Evolutionary conservation across 495 filamentous ascomycete species (phyloP), one percentile per base, ranked within the genome.

Genomic region (Trichoderma asperelloides): DNA sequence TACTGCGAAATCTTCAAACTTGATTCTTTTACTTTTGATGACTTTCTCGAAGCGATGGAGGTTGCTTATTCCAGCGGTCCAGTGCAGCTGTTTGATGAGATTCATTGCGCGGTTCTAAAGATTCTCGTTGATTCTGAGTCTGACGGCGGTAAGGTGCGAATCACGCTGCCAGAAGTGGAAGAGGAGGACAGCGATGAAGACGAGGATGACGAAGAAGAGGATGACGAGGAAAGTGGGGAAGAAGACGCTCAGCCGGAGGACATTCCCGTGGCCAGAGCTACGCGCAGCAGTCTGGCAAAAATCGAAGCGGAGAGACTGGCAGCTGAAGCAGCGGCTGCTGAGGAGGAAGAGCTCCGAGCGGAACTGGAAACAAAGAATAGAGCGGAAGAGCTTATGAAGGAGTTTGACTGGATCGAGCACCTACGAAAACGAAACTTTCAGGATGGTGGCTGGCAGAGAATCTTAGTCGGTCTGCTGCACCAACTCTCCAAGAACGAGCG

Each of bases 21-120:
- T 27, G 95, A 98, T 74, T 97, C 94, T 0, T 98, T 98, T 72
- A 98, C 94, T 0, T 94, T 98, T 71, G 95, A 98, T 73, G 96
- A 98, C 77, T 98, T 91, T 72, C 77, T 96, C 23, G 91, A 97
- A 72, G 90, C 94, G 5, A 86, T 98, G 82, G 83, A 88, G 63
- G 89, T 95, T 66, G 84, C 87, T 0, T 91, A 87, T 0, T 85
- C 89, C 12, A 90, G 92, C 37, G 80, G 87, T 2, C 88, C 92
- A 28, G 97, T 96, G 65, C 88, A 97, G 73, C 81, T 98, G 0
- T 90, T 97, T 70, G 87, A 89, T 30, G 95, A 98, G 73, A 85
- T 94, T 0, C 93, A 98, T 75, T 98, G 95, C 74, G 87, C 96
- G 0, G 85, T 96, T 3, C 78, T 98, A 60, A 97, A 97, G 73